Base-by-base conservation (phyloP, 805 yeast genomes). In the Myxozyma lipomycoides region DNA sequence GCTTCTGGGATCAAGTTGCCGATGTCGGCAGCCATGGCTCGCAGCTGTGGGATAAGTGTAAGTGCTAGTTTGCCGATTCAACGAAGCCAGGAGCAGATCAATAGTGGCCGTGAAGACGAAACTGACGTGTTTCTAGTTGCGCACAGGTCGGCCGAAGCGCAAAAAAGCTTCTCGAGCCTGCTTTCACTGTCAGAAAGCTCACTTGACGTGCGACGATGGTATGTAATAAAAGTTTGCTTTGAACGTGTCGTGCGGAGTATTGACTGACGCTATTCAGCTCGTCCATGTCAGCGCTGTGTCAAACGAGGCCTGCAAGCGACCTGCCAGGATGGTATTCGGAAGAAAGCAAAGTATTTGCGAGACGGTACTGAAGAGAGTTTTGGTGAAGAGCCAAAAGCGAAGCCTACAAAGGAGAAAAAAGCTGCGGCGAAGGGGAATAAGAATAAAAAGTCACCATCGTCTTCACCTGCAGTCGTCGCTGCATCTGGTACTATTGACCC, bases 301-400 rank as follows among this genome's bases (percentile, higher is more conserved):
- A 73, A 73, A 25, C 74, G 88, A 62, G 91, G 90, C 0, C 68
- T 88, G 15, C 77, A 75, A 1, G 77, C 71, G 15, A 73, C 86
- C 0, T 91, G 98, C 69, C 79, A 78, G 28, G 97, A 93, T 70
- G 96, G 96, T 3, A 93, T 93, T 2, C 72, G 98, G 42, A 75
- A 79, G 56, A 85, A 86, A 69, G 73, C 73, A n/a, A 91, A 91
- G 66, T 90, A 90, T 58, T 67, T 90, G 47, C 73, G 78, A 26
- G 93, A 83, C 51, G 79, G 78, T 2, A 78, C 80, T 1, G 40
- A 9, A 17, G 10, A 15, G 17, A n/a, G 17, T 7, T 7, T 9
- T 12, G 23, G 7, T 9, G 25, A 9, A 6, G 15, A 4, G 7
- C 46, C 52, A 28, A 15, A 34, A 24, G 41, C 47, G 45, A 32